Evolutionary conservation across 1,284 basidiomycete genomes (phyloP).

Genomic region (Ustilago lituana): DNA sequence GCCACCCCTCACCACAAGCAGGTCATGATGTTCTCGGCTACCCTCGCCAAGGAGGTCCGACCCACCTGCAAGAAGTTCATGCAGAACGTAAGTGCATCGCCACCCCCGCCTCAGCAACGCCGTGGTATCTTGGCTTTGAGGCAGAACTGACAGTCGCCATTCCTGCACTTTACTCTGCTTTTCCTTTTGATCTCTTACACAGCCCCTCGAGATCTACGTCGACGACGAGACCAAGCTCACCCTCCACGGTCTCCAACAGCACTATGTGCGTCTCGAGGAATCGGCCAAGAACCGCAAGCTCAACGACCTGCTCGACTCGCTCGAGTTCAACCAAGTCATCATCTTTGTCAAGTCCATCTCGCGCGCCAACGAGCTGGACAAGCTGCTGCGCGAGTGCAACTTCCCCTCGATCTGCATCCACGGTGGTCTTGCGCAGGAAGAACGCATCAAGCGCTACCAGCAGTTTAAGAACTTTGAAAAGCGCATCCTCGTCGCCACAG

Average conservation of each 20-base stretch:
- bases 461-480: conserved; percentile 99
- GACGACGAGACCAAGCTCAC: conserved; percentile 99
- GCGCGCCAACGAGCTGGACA: conserved; percentile 95
- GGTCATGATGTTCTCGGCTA: conserved; percentile 99
- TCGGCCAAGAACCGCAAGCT: conserved; percentile 95
- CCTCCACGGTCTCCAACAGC: conserved; percentile 97
- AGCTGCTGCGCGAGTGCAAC: conserved; percentile 94
- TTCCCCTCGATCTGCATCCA: conserved; percentile 99
- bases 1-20: conserved; percentile 99
- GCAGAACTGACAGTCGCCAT: too few relatives aligned
- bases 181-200: too few relatives aligned
- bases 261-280: conserved; percentile 88
- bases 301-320: conserved; percentile 92
- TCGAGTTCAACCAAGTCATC: conserved; percentile 99
- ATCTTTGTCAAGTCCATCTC: conserved; percentile 99
- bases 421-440: conserved; percentile 90
- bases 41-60: conserved; percentile 94
- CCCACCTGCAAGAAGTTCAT: conserved; percentile 99
- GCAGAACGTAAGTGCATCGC: conserved; percentile 81
- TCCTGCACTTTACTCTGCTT: too few relatives aligned
- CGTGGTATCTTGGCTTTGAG: too few relatives aligned
- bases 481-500: conserved; percentile 73
- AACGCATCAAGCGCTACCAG: conserved; percentile 96
- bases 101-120: too few relatives aligned
- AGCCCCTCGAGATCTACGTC: conserved; percentile 99